phyloP scores from a whole-genome alignment of 1,284 basidiomycete genomes.

The Apiotrichum sp. region DNA sequence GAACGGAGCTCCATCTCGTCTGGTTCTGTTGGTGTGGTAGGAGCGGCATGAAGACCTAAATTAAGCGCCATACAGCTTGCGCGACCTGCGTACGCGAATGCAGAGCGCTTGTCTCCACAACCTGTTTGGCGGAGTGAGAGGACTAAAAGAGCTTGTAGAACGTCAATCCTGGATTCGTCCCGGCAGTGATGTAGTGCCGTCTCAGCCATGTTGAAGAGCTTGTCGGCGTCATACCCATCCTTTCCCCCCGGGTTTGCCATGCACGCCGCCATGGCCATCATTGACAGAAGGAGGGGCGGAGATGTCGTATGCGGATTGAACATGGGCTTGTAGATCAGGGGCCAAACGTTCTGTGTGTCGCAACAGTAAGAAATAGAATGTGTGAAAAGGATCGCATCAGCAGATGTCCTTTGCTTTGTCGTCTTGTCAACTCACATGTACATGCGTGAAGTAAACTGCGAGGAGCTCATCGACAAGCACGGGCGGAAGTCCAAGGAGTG shows the following conservation, averaged over 20 bases:
- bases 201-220: constrained; percentile 48
- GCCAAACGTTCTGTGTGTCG: constrained; percentile 40
- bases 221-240: constrained; percentile 60
- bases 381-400: constrained; percentile 7
- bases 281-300: constrained; percentile 33
- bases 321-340: constrained; percentile 42
- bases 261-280: constrained; percentile 38
- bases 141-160: constrained; percentile 44
- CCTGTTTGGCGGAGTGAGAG: constrained; percentile 48
- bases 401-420: constrained; percentile 1
- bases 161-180: constrained; percentile 31
- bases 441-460: constrained; percentile 39
- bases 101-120: constrained; percentile 46
- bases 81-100: constrained; percentile 44
- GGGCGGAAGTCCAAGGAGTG: constrained; percentile 24
- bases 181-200: constrained; percentile 25
- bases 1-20: constrained; percentile 39
- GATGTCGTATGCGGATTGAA: constrained; percentile 36
- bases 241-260: constrained; percentile 51
- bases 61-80: constrained; percentile 47
- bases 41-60: constrained; percentile 45
- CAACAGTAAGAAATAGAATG: neutral
- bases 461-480: constrained; percentile 32
- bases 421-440: constrained; percentile 25
- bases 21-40: constrained; percentile 18